Evolutionary conservation across 2,329 filamentous ascomycete genomes (phyloP).

Genomic region (Zasmidium angulare): DNA sequence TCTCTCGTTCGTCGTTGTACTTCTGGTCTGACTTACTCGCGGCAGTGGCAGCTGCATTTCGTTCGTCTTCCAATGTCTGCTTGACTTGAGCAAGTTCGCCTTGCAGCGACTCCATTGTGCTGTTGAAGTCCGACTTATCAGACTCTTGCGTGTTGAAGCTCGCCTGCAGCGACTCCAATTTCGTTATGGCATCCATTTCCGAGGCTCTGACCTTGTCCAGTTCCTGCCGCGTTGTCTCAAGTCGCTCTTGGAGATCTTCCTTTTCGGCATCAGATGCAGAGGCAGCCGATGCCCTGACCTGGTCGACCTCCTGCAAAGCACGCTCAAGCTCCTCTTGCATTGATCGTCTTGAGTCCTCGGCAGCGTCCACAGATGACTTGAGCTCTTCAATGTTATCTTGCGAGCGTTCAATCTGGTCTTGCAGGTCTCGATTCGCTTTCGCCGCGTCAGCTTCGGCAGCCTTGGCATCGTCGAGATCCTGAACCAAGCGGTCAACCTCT

Average conservation of each 20-base stretch:
- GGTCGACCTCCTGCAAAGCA: neutral
- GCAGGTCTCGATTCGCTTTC: neutral
- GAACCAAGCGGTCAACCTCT: neutral
- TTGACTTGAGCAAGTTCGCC: neutral
- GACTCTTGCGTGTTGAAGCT: neutral
- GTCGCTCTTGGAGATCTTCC: neutral
- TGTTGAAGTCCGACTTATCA: neutral
- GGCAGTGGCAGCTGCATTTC: neutral
- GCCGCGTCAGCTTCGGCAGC: neutral
- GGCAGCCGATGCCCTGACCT: neutral
- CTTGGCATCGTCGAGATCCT: neutral
- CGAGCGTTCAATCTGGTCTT: conserved; percentile 1
- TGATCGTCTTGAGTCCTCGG: neutral
- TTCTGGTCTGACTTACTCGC: neutral
- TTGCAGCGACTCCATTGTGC: neutral
- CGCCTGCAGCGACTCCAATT: neutral
- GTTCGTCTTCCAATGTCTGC: neutral
- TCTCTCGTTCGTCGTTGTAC: neutral
- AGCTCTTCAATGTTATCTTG: conserved; percentile 1
- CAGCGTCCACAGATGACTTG: conserved; percentile 6
- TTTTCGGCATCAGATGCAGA: neutral
- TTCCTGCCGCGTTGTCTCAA: neutral
- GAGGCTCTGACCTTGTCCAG: neutral
- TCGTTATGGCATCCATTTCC: neutral
- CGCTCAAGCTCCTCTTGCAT: conserved; percentile 1